Evolutionary conservation across 345 rosid species (phyloP).

Genomic region (Raphanus sativus): DNA sequence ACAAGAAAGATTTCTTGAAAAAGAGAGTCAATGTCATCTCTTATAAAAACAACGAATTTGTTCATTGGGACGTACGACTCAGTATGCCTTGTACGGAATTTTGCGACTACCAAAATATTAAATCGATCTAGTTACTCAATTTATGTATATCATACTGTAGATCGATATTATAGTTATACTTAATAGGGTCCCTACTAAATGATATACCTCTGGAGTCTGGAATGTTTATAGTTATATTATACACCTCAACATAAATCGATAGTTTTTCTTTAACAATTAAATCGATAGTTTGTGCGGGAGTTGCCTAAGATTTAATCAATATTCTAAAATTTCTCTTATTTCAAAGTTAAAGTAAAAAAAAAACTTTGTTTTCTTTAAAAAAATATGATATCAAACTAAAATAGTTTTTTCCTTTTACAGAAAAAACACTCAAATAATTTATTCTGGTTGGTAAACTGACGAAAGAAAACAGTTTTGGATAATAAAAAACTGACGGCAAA

Average conservation of each 20-base stretch:
- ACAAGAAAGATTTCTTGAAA: not conserved
- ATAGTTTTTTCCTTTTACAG: too few relatives aligned
- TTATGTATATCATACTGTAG: too few relatives aligned
- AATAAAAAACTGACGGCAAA: not conserved
- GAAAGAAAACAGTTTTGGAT: too few relatives aligned
- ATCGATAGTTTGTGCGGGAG: not conserved
- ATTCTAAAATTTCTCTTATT: too few relatives aligned
- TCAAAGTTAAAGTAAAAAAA: too few relatives aligned
- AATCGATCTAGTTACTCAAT: too few relatives aligned
- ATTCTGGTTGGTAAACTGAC: not conserved
- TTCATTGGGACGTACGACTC: not conserved
- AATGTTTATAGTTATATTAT: not conserved
- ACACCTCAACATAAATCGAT: not conserved
- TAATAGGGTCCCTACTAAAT: too few relatives aligned
- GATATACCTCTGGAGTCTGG: too few relatives aligned
- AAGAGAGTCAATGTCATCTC: slow-evolving; percentile 13
- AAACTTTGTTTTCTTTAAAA: too few relatives aligned
- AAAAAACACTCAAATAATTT: not conserved
- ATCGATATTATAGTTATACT: too few relatives aligned
- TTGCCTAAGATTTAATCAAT: not conserved
- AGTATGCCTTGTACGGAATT: slow-evolving; percentile 19
- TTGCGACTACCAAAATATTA: not conserved
- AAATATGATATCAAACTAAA: too few relatives aligned
- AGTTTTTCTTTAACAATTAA: not conserved
- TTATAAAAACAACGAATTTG: slow-evolving; percentile 1